Evolutionary conservation across 2,329 filamentous ascomycete genomes (phyloP).

Genomic region (Calonectria montana): DNA sequence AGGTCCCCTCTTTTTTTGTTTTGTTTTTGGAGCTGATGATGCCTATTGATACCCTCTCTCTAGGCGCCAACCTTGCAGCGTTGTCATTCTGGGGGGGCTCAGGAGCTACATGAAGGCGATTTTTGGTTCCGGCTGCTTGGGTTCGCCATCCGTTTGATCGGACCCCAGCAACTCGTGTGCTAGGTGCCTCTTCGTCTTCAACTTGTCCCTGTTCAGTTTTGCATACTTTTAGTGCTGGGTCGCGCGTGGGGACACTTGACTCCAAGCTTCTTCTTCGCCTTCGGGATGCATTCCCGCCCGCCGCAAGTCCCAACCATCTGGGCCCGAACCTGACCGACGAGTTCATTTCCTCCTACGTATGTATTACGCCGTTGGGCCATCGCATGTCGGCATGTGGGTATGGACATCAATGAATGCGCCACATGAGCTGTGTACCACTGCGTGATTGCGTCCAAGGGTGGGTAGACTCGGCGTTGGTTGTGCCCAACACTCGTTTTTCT

Average conservation of each 20-base stretch:
- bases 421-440: not conserved
- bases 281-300: conserved; percentile 24
- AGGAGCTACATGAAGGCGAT: not conserved
- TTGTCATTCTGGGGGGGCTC: not conserved
- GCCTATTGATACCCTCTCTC: not conserved
- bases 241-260: conserved; percentile 3
- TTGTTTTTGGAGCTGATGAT: not conserved
- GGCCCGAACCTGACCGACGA: conserved; percentile 1
- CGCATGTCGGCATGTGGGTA: not conserved
- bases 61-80: not conserved
- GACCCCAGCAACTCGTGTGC: conserved; percentile 1
- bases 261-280: conserved; percentile 18
- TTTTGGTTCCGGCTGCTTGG: not conserved
- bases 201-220: conserved; percentile 3
- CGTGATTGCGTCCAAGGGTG: not conserved
- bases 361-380: not conserved
- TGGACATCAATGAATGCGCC: not conserved
- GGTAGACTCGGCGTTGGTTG: not conserved
- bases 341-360: conserved; percentile 12
- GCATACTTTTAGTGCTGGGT: conserved; percentile 2
- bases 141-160: not conserved
- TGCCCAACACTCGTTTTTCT: not conserved
- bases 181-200: not conserved
- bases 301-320: conserved; percentile 30
- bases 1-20: not conserved